Percentiles rank a stretch among this genome's conserved stretches.
phyloP scores from a whole-genome alignment of 1,284 basidiomycete genomes.

The Puccinia sorghi region DNA sequence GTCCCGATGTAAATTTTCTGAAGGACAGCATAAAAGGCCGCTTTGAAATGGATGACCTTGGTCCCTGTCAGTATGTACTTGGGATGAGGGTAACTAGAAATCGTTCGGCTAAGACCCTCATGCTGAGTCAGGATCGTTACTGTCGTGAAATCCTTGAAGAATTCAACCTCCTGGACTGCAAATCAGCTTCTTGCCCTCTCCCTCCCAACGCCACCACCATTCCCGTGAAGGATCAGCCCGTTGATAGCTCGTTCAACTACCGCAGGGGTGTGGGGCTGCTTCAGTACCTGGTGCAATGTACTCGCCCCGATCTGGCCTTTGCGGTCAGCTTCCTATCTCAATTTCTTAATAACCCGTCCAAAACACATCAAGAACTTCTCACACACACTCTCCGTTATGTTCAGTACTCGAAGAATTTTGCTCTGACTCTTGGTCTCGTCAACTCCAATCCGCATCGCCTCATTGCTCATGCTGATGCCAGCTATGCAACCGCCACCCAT shows the following conservation, averaged over 20 bases:
- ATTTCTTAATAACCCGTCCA: not conserved
- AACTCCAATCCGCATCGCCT: too few species aligned
- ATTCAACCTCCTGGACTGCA: conserved; percentile 15
- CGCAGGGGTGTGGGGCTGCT: not conserved
- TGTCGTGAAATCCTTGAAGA: conserved; percentile 2
- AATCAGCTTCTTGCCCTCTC: not conserved
- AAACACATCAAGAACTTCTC: not conserved
- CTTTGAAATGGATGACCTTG: conserved; percentile 26
- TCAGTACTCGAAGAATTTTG: not conserved
- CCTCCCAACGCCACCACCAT: not conserved
- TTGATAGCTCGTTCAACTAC: not conserved
- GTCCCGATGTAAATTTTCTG: not conserved
- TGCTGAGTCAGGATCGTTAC: conserved; percentile 17
- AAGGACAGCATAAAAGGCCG: not conserved
- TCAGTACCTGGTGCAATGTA: conserved; percentile 23
- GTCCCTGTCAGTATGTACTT: not conserved
- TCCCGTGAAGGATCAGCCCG: not conserved
- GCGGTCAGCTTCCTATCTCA: not conserved
- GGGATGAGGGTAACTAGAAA: conserved; percentile 18
- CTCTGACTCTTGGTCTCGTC: too few species aligned
- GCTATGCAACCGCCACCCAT: too few species aligned
- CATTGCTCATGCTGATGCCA: too few species aligned
- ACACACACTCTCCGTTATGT: not conserved
- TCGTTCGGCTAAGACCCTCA: not conserved
- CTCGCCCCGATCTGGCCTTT: conserved; percentile 12